Percentiles rank a stretch among this genome's conserved stretches.
Conservation (phyloP, 2,329 filamentous ascomycete species). For the Pyrenophora teres region DNA sequence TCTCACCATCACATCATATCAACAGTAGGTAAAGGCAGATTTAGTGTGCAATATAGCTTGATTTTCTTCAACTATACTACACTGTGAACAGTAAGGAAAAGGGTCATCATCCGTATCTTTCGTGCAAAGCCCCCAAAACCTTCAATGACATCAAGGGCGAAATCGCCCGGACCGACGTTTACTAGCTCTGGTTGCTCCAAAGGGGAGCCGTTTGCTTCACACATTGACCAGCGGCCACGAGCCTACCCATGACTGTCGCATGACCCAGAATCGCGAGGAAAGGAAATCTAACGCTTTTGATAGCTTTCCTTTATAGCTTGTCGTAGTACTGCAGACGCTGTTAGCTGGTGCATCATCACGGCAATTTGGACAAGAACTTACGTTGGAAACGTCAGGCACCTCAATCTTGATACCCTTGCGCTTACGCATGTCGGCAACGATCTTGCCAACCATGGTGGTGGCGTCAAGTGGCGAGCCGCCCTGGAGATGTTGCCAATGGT, state of each 20-base stretch:
- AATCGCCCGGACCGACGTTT: conserved; percentile 47
- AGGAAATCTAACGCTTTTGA: conserved; percentile 52
- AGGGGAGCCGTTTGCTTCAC: conserved; percentile 39
- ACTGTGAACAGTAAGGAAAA: conserved; percentile 44
- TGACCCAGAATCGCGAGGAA: conserved; percentile 40
- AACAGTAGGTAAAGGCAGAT: neutral
- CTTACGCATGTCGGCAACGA: conserved; percentile 92
- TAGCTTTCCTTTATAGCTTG: conserved; percentile 79
- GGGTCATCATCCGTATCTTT: conserved; percentile 44
- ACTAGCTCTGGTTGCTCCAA: conserved; percentile 40
- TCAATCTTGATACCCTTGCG: conserved; percentile 99
- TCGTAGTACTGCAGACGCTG: conserved; percentile 79
- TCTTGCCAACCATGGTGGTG: conserved; percentile 78
- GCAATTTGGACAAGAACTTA: conserved; percentile 60
- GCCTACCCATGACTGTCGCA: conserved; percentile 43
- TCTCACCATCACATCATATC: conserved; percentile 7
- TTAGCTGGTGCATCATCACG: conserved; percentile 46
- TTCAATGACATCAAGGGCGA: conserved; percentile 32
- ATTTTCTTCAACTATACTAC: conserved; percentile 43
- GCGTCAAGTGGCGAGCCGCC: conserved; percentile 89
- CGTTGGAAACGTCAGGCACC: conserved; percentile 92
- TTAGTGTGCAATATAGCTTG: conserved; percentile 38
- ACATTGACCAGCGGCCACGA: conserved; percentile 42
- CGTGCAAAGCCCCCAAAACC: conserved; percentile 37
- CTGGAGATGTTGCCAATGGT: conserved; percentile 96